Base-by-base conservation (phyloP, 2,329 filamentous ascomycete species). In the Teratosphaeria zuluensis region DNA sequence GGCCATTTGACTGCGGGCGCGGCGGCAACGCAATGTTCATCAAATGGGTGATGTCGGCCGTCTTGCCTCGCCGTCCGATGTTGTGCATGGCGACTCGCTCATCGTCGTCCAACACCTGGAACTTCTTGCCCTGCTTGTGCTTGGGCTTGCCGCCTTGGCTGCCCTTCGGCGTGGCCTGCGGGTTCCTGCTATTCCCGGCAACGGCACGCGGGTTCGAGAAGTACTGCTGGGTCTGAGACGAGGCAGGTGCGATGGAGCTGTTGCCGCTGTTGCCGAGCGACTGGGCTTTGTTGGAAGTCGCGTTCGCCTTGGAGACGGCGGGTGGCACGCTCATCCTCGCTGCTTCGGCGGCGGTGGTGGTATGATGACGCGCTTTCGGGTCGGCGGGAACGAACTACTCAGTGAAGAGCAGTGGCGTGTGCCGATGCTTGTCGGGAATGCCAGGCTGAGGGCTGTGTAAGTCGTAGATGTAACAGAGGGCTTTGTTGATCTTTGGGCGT, bases 11-110 rank as follows among this genome's bases (percentile, higher is more conserved):
- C 24, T 64, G 62, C 9, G 87, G 87, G 54, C 89, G 84, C 51
- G 88, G 85, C 24, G 92, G 89, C 21, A 90, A 79, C 52, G 88
- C 85, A 74, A 96, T 95, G 77, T 92, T 92, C 81, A 99, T 89
- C 59, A 99, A 78, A 74, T 99, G 94, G 48, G 94, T 97, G 71
- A 99, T 99, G 69, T 62, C 60, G 90, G 62, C 95, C 57, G 91
- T 96, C 75, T 96, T 92, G 57, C 94, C 94, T 68, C 94, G 90
- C 60, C 94, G 87, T 67, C 84, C 69, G 55, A 70, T 68, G 66
- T 69, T 70, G 66, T 72, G 69, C 69, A 72, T 72, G 64, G 67
- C 70, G 69, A 67, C 66, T 51, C 61, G 53, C 64, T 96, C 91
- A 82, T 96, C 91, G 77, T 96, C 91, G 77, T 92, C 86, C 65